Evolutionary conservation across 1,139 yeast species (phyloP).

Genomic region (Kazachstania sp.): DNA sequence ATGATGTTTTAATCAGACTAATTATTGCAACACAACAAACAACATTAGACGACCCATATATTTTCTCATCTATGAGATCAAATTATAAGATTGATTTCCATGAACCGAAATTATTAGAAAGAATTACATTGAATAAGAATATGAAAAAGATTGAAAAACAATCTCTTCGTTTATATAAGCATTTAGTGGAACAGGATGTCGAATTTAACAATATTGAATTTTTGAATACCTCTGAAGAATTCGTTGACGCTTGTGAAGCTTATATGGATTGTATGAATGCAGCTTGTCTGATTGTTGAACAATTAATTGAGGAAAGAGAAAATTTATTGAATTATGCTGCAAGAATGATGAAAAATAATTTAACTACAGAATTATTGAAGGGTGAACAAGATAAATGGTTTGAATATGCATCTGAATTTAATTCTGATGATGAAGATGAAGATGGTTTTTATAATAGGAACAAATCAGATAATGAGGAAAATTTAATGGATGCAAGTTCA

Average conservation of each 20-base stretch:
- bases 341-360: slow-evolving; percentile 67
- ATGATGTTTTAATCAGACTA: slow-evolving; percentile 52
- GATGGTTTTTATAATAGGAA: not conserved
- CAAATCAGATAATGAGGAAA: slow-evolving; percentile 1
- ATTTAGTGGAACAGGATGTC: slow-evolving; percentile 40
- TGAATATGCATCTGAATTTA: slow-evolving; percentile 11
- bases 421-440: slow-evolving; percentile 11
- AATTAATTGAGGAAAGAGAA: slow-evolving; percentile 61
- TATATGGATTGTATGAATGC: slow-evolving; percentile 40
- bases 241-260: slow-evolving; percentile 32
- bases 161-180: slow-evolving; percentile 40
- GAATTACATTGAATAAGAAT: slow-evolving; percentile 7
- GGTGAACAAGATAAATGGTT: slow-evolving; percentile 36
- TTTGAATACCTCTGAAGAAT: slow-evolving; percentile 36
- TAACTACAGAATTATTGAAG: slow-evolving; percentile 51
- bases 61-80: slow-evolving; percentile 53
- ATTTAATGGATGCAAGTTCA: slow-evolving; percentile 10
- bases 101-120: slow-evolving; percentile 29
- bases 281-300: slow-evolving; percentile 42
- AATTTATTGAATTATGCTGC: slow-evolving; percentile 64
- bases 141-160: slow-evolving; percentile 37
- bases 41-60: slow-evolving; percentile 66
- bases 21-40: slow-evolving; percentile 63
- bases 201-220: slow-evolving; percentile 41
- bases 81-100: slow-evolving; percentile 35